Evolutionary conservation across 257 asterid species (phyloP).

Genomic region (Solanum peruvianum): DNA sequence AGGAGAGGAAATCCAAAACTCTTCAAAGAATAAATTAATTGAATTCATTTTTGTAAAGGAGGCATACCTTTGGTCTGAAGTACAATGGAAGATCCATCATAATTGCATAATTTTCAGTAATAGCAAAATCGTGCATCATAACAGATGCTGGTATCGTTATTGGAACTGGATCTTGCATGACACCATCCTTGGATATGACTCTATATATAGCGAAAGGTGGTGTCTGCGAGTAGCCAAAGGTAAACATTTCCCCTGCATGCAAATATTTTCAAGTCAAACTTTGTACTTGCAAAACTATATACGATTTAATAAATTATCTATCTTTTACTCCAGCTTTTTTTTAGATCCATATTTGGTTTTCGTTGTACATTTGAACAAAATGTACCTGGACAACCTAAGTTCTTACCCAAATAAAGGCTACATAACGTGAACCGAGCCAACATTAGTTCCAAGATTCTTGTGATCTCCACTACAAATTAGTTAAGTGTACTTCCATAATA

Average conservation of each 20-base stretch:
- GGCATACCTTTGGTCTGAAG: constrained; percentile 71
- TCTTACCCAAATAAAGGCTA: not conserved
- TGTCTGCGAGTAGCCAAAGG: constrained; percentile 73
- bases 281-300: not conserved
- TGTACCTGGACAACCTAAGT: not conserved
- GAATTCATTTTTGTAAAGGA: not conserved
- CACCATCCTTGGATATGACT: constrained; percentile 82
- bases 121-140: constrained; percentile 99
- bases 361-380: not conserved
- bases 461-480: not conserved
- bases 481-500: not conserved
- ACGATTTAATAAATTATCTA: not conserved
- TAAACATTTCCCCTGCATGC: constrained; percentile 85
- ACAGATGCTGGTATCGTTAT: constrained; percentile 71
- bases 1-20: not conserved
- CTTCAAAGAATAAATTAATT: not conserved
- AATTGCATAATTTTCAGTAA: constrained; percentile 88
- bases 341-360: not conserved
- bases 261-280: constrained; percentile 8
- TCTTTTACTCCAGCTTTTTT: not conserved
- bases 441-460: not conserved
- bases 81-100: constrained; percentile 87
- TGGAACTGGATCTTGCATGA: constrained; percentile 92
- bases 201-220: constrained; percentile 84
- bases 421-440: not conserved